These are phyloP conservation scores for Apophysomyces elegans DNA, from an alignment of 371 early-diverging fungal species.

Conservation along the genomic window DNA sequence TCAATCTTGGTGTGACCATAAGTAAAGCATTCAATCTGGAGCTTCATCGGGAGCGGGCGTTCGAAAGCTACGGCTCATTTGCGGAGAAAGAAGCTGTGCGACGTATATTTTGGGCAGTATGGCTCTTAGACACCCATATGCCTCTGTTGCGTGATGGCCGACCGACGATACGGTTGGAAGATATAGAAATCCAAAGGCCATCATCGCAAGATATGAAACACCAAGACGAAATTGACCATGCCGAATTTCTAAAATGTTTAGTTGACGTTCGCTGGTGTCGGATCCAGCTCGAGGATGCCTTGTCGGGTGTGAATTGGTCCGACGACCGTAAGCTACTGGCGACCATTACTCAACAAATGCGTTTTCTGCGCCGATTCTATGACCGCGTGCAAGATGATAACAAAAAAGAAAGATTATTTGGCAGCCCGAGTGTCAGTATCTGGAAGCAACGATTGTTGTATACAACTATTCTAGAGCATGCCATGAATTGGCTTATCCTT, in stretches of 20 bases:
- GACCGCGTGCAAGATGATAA: constrained; percentile 17
- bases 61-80: background rate
- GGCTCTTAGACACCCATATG: constrained; percentile 28
- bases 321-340: constrained; percentile 19
- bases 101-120: constrained; percentile 28
- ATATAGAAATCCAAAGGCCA: constrained; percentile 24
- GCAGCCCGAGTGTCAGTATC: background rate
- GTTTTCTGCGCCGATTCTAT: constrained; percentile 24
- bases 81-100: constrained; percentile 19
- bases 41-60: constrained; percentile 16
- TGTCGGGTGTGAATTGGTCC: constrained; percentile 5
- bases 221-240: constrained; percentile 20
- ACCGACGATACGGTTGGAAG: constrained; percentile 16
- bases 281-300: constrained; percentile 16
- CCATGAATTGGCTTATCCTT: constrained; percentile 26
- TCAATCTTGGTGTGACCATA: constrained; percentile 25
- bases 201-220: constrained; percentile 13
- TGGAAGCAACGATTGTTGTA: constrained; percentile 19
- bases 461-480: constrained; percentile 24
- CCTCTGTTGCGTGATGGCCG: constrained; percentile 21
- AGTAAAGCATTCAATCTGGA: constrained; percentile 22
- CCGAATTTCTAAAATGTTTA: constrained; percentile 18
- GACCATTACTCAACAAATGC: constrained; percentile 25
- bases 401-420: constrained; percentile 17
- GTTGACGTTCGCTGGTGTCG: constrained; percentile 29